Base-by-base conservation (phyloP, 768 basidiomycete species). In the Pilatotrama ljubarskyi region DNA sequence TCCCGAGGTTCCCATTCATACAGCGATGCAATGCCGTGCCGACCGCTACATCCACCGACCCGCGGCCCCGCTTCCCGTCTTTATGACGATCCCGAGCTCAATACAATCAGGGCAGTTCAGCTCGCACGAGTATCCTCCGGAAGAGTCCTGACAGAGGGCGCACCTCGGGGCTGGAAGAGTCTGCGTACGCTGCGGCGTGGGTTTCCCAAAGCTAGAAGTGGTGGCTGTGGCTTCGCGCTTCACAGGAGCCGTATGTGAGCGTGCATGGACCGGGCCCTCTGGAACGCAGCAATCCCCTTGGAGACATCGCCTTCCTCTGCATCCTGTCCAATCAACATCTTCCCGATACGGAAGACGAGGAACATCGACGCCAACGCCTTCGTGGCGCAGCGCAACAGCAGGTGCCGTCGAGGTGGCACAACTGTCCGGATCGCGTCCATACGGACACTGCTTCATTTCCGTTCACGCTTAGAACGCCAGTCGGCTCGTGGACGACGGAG, bases 211-310 rank as follows among this genome's bases (percentile, higher is more conserved):
- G 46, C 59, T 46, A 35, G 59, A 53, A 41, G 36, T 10, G 38
- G 52, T 55, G 59, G 53, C 59, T 49, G 59, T 61, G 59, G 59
- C 40, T 46, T 43, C 53, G 26, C 42, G 32, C 32, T 55, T 32
- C 59, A 55, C 59, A 53, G 48, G 32, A 38, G 37, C 53, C 53
- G 53, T 55, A 32, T 55, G 42, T 10, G 51, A 24, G 48, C 51
- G 44, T 18, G 20, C 50, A 25, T 36, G 51, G 36, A 10, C 43
- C 25, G 58, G 35, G 20, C 2, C 24, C 37, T 46, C 58, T 47
- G 43, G 7, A 25, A 29, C 50, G 58, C 49, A 52, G 47, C 47
- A 15, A 22, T 57, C 55, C 38, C 55, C 46, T 49, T 57, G 55
- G 55, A 35, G 47, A 57, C 55, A 22, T 13, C 18, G 35, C 37